Percentiles rank a stretch among this genome's conserved stretches.
phyloP scores from a whole-genome alignment of 1,284 basidiomycete genomes.

The Anthracocystis walkeri region DNA sequence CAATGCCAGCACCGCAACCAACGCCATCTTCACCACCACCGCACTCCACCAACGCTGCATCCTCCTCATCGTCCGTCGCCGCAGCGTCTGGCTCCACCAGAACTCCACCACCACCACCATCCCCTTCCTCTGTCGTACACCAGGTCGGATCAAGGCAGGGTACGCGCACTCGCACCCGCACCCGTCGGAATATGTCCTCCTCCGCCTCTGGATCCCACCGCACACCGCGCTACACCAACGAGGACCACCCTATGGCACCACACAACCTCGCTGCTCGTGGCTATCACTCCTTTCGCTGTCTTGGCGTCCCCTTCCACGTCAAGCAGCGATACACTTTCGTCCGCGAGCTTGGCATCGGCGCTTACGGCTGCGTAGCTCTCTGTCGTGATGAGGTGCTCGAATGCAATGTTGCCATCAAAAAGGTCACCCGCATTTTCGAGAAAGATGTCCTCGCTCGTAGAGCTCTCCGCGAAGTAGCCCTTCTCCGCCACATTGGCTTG shows the following conservation, averaged over 20 bases:
- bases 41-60: constrained; percentile 1
- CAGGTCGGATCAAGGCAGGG: constrained; percentile 56
- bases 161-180: constrained; percentile 54
- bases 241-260: constrained; percentile 64
- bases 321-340: constrained; percentile 65
- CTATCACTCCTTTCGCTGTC: constrained; percentile 66
- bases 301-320: constrained; percentile 67
- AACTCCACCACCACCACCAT: constrained; percentile 30
- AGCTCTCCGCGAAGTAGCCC: constrained; percentile 65
- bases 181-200: constrained; percentile 51
- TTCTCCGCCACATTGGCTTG: constrained; percentile 58
- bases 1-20: constrained; percentile 40
- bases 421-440: constrained; percentile 67
- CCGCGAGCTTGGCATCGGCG: constrained; percentile 67
- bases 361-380: constrained; percentile 68
- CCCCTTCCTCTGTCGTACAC: constrained; percentile 32
- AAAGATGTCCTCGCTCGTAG: constrained; percentile 65
- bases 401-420: constrained; percentile 69
- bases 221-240: constrained; percentile 52
- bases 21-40: constrained; percentile 31
- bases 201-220: constrained; percentile 31
- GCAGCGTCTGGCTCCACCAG: constrained; percentile 29
- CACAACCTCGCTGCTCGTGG: constrained; percentile 63
- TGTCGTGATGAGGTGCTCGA: constrained; percentile 60
- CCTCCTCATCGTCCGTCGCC: constrained; percentile 1